Evolutionary conservation across 441 rosid species (phyloP).

Genomic region (Biscutella auriculata): DNA sequence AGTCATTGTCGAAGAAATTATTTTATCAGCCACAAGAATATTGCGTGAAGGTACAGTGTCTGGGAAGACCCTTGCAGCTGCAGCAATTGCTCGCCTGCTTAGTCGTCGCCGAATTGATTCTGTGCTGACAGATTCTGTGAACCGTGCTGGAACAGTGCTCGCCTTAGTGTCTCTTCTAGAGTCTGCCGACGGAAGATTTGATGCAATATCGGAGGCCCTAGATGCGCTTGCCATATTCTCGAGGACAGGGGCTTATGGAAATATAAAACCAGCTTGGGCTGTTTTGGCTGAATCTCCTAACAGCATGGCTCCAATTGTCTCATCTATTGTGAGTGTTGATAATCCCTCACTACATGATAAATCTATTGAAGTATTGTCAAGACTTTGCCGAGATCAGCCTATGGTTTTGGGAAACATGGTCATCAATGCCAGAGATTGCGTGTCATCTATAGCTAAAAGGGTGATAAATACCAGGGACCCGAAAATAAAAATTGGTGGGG

Average conservation of each 20-base stretch:
- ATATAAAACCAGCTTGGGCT: constrained; percentile 85
- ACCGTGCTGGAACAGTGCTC: constrained; percentile 88
- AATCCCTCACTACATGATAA: constrained; percentile 83
- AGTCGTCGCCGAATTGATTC: constrained; percentile 59
- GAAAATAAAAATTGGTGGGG: constrained; percentile 90
- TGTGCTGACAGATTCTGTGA: constrained; percentile 73
- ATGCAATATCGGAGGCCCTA: constrained; percentile 74
- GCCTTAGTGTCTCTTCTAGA: constrained; percentile 90
- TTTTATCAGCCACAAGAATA: constrained; percentile 85
- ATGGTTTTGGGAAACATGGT: constrained; percentile 71
- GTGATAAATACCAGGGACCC: constrained; percentile 47
- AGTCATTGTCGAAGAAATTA: constrained; percentile 68
- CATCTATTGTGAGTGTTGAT: constrained; percentile 67
- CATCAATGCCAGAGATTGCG: constrained; percentile 52
- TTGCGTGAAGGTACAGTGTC: constrained; percentile 84
- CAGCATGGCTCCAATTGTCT: constrained; percentile 73
- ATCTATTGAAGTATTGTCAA: constrained; percentile 83
- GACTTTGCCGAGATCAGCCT: constrained; percentile 81
- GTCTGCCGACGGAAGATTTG: constrained; percentile 58
- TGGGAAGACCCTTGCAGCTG: constrained; percentile 95
- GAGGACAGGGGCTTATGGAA: constrained; percentile 50
- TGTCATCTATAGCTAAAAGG: constrained; percentile 62
- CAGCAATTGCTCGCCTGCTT: constrained; percentile 88
- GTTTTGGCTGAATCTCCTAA: constrained; percentile 78
- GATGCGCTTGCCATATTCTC: constrained; percentile 92